Evolutionary conservation across 768 basidiomycete genomes (phyloP), one percentile per base, ranked within the genome.

Genomic region (Pluteus cervinus): DNA sequence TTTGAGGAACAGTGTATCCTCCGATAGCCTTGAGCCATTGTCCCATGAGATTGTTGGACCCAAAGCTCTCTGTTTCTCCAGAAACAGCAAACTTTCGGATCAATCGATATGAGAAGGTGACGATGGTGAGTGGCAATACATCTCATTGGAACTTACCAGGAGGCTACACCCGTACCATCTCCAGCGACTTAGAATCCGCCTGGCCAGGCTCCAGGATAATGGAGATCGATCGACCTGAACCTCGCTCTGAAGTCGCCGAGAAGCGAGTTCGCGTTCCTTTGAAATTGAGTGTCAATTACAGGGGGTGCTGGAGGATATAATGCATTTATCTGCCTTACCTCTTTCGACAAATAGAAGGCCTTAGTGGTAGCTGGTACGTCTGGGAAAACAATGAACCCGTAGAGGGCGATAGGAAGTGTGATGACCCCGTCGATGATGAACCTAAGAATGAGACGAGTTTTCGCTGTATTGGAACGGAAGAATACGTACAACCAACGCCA

Each of bases 351-450:
- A 57, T 81, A 86, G 39, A 76, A 77, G 2, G 76, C 80, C 17
- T 57, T 69, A 3, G 79, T 83, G 0, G 74, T 79, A 11, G 68
- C 61, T 1, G 83, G 84, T 6, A 79, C 66, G 51, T 84, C 80
- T 11, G 85, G 86, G 53, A 87, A 86, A 23, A 82, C 63, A 20
- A 81, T 47, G 51, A 82, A 85, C 1, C 81, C 81, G 52, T 81
- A 83, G 6, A 82, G 48, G 1, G 82, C 81, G 43, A 86, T 79
- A 1, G 81, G 81, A 11, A 82, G 55, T 4, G 81, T 81, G 34
- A 83, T 81, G n/a, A 80, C 57, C 3, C 79, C 80, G 48, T 82
- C 79, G 29, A 81, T 73, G 41, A 84, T 74, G 53, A 83, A 81
- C 12, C 75, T 78, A 47, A 24, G 17, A 24, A 49, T n/a, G 22